Base-by-base conservation (phyloP, 768 basidiomycete genomes). In the Ephemerocybe angulata region DNA sequence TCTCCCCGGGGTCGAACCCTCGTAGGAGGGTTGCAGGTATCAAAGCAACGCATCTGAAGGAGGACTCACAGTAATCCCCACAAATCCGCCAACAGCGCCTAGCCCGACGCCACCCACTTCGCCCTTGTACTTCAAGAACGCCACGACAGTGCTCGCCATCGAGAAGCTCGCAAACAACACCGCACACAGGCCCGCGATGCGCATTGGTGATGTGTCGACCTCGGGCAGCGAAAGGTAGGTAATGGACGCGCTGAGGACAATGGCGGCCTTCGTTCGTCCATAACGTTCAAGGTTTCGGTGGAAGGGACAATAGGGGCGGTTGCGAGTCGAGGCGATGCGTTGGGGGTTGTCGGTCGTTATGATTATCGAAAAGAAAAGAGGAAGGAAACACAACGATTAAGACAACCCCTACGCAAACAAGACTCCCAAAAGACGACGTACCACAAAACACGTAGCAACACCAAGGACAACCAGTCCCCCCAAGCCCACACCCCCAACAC, bases 181-280 rank as follows among this genome's bases (percentile, higher is more conserved):
- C 29, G 87, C 83, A 13, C 88, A 73, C 60, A 92, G 77, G 29
- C 83, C 85, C 22, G 84, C 80, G 46, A 84, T 74, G 53, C 88
- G 80, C 53, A 85, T 72, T 58, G 85, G 58, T 55, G 73, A 78
- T 66, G 86, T 85, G n/a, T n/a, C n/a, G 68, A 93, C 60, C 35
- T 85, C 87, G 61, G 90, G 89, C 51, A 93, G 77, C 49, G 87
- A 82, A 65, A 93, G 79, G 71, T 91, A 85, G 25, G 88, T 90
- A 54, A 90, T 86, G 37, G 89, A 88, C 29, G 88, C 86, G 60
- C 90, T 90, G 55, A 92, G 73, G 22, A 91, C 78, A 55, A 91
- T 78, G 27, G 90, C 90, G 62, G 89, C 88, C 90, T 92, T 67
- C n/a, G n/a, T n/a, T n/a, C n/a, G n/a, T n/a, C n/a, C n/a, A n/a